phyloP scores from a whole-genome alignment of 305 asterid species.

The Fraxinus xanthoxyloides region DNA sequence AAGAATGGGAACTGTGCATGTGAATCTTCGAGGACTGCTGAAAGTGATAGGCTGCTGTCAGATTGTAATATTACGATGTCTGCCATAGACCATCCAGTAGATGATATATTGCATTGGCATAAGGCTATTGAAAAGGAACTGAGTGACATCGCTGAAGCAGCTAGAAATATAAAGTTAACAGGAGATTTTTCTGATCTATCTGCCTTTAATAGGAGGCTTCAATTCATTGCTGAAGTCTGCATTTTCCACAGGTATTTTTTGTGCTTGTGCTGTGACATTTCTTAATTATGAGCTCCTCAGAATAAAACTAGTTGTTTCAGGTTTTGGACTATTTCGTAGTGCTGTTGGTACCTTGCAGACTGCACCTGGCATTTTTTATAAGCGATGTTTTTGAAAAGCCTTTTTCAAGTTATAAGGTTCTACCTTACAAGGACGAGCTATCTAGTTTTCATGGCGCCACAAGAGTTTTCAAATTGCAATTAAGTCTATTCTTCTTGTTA shows the following conservation, averaged over 20 bases:
- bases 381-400: not conserved
- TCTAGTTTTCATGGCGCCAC: not conserved
- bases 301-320: not conserved
- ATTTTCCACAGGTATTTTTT: constrained; percentile 81
- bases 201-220: constrained; percentile 75
- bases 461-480: not conserved
- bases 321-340: constrained; percentile 6
- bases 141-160: constrained; percentile 84
- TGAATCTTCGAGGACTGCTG: constrained; percentile 42
- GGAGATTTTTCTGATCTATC: constrained; percentile 89
- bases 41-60: constrained; percentile 36
- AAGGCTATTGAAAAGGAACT: constrained; percentile 87
- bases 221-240: constrained; percentile 98
- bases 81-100: constrained; percentile 53
- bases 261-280: not conserved
- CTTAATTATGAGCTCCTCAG: not conserved
- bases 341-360: not conserved
- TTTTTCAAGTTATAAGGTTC: not conserved
- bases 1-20: constrained; percentile 49
- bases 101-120: constrained; percentile 95
- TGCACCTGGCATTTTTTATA: not conserved
- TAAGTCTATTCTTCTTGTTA: not conserved
- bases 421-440: not conserved
- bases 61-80: constrained; percentile 39
- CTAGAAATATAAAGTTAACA: constrained; percentile 66